These are phyloP conservation scores for Maudiozyma turicensis DNA, from an alignment of 805 yeast species.

Conservation along the genomic window DNA sequence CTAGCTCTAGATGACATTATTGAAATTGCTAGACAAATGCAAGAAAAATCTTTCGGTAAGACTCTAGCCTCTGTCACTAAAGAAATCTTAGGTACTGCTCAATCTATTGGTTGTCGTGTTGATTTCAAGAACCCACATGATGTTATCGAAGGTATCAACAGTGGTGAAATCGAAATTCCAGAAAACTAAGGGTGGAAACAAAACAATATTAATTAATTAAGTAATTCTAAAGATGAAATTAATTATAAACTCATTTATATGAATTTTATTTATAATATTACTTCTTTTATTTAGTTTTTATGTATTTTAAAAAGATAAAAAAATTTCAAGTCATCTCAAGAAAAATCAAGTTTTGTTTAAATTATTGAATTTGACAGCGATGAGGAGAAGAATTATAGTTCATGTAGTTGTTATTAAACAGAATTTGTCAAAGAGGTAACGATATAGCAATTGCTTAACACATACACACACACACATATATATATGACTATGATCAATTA, in stretches of 20 bases:
- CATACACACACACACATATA: no score
- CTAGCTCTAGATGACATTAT: slow-evolving; percentile 91
- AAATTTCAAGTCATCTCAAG: background rate
- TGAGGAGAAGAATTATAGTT: no score
- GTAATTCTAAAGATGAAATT: background rate
- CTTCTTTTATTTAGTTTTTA: background rate
- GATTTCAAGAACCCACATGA: slow-evolving; percentile 99
- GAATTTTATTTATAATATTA: background rate
- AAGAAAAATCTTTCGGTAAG: slow-evolving; percentile 96
- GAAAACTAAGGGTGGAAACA: slow-evolving; percentile 21
- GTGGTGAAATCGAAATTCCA: slow-evolving; percentile 84
- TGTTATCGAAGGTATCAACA: slow-evolving; percentile 95
- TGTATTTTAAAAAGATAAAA: background rate
- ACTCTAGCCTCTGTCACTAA: slow-evolving; percentile 91
- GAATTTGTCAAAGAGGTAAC: no score
- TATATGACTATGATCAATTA: no score
- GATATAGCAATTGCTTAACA: no score
- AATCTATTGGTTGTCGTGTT: slow-evolving; percentile 98
- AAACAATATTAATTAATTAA: slow-evolving; percentile 7
- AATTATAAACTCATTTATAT: background rate
- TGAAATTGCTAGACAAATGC: slow-evolving; percentile 97
- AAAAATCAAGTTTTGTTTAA: no score
- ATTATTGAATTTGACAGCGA: no score
- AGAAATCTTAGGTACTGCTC: slow-evolving; percentile 99
- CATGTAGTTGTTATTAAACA: no score